phyloP scores from a whole-genome alignment of 2,329 filamentous ascomycete genomes.

The Ascomycota sp. region DNA sequence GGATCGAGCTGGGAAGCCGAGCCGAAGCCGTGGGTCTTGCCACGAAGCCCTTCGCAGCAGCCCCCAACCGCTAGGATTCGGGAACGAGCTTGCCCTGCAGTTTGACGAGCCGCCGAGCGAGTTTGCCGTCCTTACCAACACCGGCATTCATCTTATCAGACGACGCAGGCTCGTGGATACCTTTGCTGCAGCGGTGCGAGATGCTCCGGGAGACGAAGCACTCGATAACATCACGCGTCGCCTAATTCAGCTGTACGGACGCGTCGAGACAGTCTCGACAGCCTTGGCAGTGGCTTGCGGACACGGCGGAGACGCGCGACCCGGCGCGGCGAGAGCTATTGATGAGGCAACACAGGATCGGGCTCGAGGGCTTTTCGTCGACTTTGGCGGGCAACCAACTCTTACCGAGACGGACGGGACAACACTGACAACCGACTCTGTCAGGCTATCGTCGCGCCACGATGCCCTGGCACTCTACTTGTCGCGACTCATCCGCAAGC shows the following conservation, averaged over 20 bases:
- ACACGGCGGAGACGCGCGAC: slow-evolving; percentile 56
- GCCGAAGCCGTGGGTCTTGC: slow-evolving; percentile 64
- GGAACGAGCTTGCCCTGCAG: slow-evolving; percentile 91
- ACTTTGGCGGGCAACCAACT: slow-evolving; percentile 73
- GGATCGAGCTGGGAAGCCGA: slow-evolving; percentile 52
- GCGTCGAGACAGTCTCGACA: slow-evolving; percentile 73
- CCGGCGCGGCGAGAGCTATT: slow-evolving; percentile 55
- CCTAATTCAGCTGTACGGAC: slow-evolving; percentile 71
- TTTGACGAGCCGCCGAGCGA: slow-evolving; percentile 70
- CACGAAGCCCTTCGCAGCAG: slow-evolving; percentile 50
- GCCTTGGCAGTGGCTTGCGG: slow-evolving; percentile 89
- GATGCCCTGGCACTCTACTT: slow-evolving; percentile 78
- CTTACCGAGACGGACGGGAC: slow-evolving; percentile 60
- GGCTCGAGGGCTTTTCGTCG: slow-evolving; percentile 74
- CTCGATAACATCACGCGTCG: slow-evolving; percentile 64
- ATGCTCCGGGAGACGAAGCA: slow-evolving; percentile 55
- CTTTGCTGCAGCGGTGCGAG: slow-evolving; percentile 64
- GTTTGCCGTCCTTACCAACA: slow-evolving; percentile 80
- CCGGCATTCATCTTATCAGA: slow-evolving; percentile 70
- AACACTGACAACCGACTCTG: slow-evolving; percentile 55
- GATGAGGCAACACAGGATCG: slow-evolving; percentile 75
- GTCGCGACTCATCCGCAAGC: slow-evolving; percentile 63
- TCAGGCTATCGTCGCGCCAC: slow-evolving; percentile 73
- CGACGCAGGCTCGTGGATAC: slow-evolving; percentile 76
- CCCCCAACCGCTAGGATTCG: slow-evolving; percentile 56